A percentile compares a stretch with the other conserved stretches of the same genome.
These are phyloP conservation scores for Eucalyptus curtisii DNA, from an alignment of 345 rosid species.

Conservation along the genomic window DNA sequence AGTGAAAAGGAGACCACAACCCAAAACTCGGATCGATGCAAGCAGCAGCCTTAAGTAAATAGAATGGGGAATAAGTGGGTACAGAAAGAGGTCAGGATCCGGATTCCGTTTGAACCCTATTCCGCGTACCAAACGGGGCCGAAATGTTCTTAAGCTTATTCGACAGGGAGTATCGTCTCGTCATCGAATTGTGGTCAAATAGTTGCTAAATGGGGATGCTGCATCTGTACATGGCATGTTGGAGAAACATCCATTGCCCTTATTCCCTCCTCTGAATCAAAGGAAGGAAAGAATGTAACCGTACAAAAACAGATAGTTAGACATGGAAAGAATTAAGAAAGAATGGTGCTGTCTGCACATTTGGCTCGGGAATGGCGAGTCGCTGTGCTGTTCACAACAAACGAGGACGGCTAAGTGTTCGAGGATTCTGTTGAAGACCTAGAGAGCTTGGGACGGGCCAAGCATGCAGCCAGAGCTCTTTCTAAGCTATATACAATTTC, in stretches of 20 bases:
- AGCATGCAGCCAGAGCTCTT: slow-evolving; percentile 37
- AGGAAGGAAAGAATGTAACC: neutral
- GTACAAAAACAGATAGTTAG: neutral
- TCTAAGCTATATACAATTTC: slow-evolving; percentile 43
- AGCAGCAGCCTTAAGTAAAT: neutral
- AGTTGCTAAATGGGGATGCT: neutral
- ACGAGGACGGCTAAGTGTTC: neutral
- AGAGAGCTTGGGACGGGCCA: slow-evolving; percentile 10
- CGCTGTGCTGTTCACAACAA: neutral
- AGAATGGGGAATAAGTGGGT: neutral
- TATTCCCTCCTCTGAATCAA: neutral
- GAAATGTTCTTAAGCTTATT: neutral
- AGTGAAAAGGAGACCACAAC: neutral
- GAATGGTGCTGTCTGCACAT: neutral
- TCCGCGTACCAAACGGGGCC: neutral
- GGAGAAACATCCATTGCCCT: neutral
- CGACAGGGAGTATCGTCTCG: neutral
- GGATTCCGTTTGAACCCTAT: neutral
- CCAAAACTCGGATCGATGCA: neutral
- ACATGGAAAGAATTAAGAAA: neutral
- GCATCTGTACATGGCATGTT: neutral
- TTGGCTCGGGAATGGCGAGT: neutral
- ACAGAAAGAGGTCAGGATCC: neutral
- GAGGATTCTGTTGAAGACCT: slow-evolving; percentile 12
- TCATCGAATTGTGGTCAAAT: neutral